Percentiles rank a stretch among this genome's conserved stretches.
phyloP scores from a whole-genome alignment of 2,329 filamentous ascomycete genomes.

The Pestalotiopsis sp. region DNA sequence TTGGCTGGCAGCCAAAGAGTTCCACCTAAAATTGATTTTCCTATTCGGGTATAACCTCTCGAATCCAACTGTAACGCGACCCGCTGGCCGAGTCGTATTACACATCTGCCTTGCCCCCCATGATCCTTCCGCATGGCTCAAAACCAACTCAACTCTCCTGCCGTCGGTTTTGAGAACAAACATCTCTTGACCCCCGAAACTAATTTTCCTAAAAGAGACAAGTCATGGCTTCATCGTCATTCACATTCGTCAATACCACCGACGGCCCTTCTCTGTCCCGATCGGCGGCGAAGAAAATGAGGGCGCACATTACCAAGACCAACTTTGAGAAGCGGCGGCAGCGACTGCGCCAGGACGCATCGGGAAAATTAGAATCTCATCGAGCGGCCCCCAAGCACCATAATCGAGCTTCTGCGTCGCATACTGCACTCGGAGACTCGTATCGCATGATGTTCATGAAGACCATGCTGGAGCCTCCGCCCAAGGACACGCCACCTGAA shows the following conservation, averaged over 20 bases:
- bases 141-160: neutral
- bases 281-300: constrained; percentile 19
- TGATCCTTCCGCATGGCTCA: neutral
- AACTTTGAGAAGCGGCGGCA: constrained; percentile 24
- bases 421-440: neutral
- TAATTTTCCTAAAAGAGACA: constrained; percentile 19
- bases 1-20: neutral
- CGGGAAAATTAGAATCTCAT: neutral
- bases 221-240: constrained; percentile 17
- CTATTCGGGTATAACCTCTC: constrained; percentile 13
- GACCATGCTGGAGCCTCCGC: neutral
- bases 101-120: neutral
- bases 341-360: neutral
- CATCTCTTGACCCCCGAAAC: neutral
- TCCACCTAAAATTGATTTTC: constrained; percentile 16
- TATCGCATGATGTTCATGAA: neutral
- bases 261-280: constrained; percentile 19
- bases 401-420: neutral
- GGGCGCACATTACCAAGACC: constrained; percentile 21
- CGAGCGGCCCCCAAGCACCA: neutral
- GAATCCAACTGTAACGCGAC: too few species aligned
- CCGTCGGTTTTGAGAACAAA: neutral
- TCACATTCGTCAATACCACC: constrained; percentile 23
- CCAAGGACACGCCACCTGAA: neutral
- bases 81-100: too few species aligned